Evolutionary conservation across 768 basidiomycete genomes (phyloP).

Genomic region (Tricholoma terreum): DNA sequence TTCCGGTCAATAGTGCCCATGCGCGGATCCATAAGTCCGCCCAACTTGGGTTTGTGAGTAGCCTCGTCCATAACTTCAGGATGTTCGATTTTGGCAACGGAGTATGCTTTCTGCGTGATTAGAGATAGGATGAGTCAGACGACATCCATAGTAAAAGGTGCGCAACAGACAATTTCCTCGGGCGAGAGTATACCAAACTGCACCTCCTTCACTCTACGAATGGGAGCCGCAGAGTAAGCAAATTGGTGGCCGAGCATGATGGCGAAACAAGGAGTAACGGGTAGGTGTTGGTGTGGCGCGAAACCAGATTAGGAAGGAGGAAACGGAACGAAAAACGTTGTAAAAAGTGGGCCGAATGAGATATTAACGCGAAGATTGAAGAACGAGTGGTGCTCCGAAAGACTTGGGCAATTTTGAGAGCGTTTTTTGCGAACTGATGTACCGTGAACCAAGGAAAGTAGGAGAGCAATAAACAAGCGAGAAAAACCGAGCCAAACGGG

Average conservation of each 20-base stretch:
- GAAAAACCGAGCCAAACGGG: constrained; percentile 24
- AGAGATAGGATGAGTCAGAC: constrained; percentile 14
- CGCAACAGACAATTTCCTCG: constrained; percentile 87
- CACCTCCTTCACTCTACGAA: constrained; percentile 95
- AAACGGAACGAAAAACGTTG: constrained; percentile 22
- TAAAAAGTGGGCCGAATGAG: constrained; percentile 27
- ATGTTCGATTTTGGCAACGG: constrained; percentile 97
- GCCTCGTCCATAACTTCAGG: constrained; percentile 98
- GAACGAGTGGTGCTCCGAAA: constrained; percentile 18
- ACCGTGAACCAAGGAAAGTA: constrained; percentile 25
- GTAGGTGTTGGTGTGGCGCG: constrained; percentile 7
- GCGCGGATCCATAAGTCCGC: constrained; percentile 95
- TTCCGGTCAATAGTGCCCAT: constrained; percentile 98
- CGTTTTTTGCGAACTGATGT: constrained; percentile 27
- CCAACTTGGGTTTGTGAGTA: constrained; percentile 84
- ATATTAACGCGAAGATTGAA: constrained; percentile 22
- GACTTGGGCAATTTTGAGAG: constrained; percentile 26
- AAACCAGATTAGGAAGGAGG: constrained; percentile 9
- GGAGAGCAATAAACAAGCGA: constrained; percentile 26
- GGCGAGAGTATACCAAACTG: constrained; percentile 99
- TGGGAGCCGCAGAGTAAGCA: constrained; percentile 89
- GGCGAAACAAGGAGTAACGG: constrained; percentile 18
- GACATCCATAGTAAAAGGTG: constrained; percentile 6
- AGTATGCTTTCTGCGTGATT: constrained; percentile 86
- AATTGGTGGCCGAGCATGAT: constrained; percentile 87